Base-by-base conservation (phyloP, 2,329 filamentous ascomycete species). In the Coleophoma crateriformis region DNA sequence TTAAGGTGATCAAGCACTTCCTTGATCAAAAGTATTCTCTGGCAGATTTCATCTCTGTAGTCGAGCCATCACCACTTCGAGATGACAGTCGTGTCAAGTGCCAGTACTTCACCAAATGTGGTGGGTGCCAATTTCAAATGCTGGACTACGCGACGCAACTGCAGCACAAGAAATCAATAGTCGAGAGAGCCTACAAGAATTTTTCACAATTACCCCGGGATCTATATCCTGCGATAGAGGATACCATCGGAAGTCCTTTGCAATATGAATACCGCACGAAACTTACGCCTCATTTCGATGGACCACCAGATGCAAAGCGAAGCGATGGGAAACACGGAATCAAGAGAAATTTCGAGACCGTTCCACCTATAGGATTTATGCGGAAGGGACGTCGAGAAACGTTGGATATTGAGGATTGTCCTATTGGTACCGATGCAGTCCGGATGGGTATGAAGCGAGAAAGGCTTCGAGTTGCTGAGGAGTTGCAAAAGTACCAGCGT, bases 91-190 rank as follows among this genome's bases (percentile, higher is more conserved):
- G 88, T 19, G 78, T 95, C 58, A 77, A 77, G 50, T 99, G 94
- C 73, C 78, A 81, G 60, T 97, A 99, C 74, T 99, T 99, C 64
- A 74, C 82, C 38, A 79, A 77, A 48, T 99, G 94, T 69, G 88
- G 87, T 10, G 94, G 94, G 33, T 99, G 94, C 66, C 94, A 99
- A 70, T 91, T 97, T 68, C 94, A 99, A 72, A 96, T 97, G 89
- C 80, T 99, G 55, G 82, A 89, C 48, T 97, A 97, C 67, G 70
- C 78, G 32, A 87, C 90, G 60, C 94, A 99, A 67, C 80, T 99
- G 27, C 76, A 75, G 41, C 85, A 92, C 69, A 99, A 99, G 74
- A 84, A 80, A 64, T 78, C 79, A 51, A 87, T 97, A 53, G 84
- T 99, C 42, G 88, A 95, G 63, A 95, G 94, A 64, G 94, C 94